Percentiles rank a stretch among this genome's conserved stretches.
Conservation (phyloP, 768 basidiomycete genomes). For the Kwoniella mangroviensis region DNA sequence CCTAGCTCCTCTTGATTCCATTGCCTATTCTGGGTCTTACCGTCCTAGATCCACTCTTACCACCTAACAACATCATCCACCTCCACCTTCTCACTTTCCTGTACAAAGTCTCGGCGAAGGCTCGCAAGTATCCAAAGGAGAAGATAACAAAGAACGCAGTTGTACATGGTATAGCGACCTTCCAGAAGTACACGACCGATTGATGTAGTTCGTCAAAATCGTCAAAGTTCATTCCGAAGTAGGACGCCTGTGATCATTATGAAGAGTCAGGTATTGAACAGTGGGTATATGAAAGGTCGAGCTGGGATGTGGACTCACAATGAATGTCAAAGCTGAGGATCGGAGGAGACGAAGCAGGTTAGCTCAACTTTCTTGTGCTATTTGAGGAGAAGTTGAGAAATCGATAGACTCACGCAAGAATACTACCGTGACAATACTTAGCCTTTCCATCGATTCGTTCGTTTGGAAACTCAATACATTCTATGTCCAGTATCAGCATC, state of each 20-base stretch:
- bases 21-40: not conserved
- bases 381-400: too few species aligned
- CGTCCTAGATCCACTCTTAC: conserved; percentile 1
- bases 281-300: not conserved
- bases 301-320: conserved; percentile 27
- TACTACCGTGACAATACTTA: conserved; percentile 57
- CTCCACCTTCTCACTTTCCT: conserved; percentile 19
- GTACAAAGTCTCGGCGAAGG: conserved; percentile 13
- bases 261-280: not conserved
- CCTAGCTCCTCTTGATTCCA: conserved; percentile 5
- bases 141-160: conserved; percentile 55
- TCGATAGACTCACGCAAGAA: conserved; percentile 51
- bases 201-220: conserved; percentile 38
- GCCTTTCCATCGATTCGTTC: conserved; percentile 56
- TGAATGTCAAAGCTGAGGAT: conserved; percentile 43
- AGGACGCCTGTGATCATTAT: conserved; percentile 33
- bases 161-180: conserved; percentile 50
- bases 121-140: conserved; percentile 44
- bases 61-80: conserved; percentile 15
- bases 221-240: conserved; percentile 54
- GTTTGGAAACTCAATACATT: conserved; percentile 54
- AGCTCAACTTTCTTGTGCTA: not conserved
- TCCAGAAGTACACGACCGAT: conserved; percentile 54
- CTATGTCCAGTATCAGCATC: conserved; percentile 22
- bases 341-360: conserved; percentile 10